Evolutionary conservation across 139 green algal species (phyloP), one percentile per base, ranked within the genome.

Genomic region (Mesotaenium endlicherianum): DNA sequence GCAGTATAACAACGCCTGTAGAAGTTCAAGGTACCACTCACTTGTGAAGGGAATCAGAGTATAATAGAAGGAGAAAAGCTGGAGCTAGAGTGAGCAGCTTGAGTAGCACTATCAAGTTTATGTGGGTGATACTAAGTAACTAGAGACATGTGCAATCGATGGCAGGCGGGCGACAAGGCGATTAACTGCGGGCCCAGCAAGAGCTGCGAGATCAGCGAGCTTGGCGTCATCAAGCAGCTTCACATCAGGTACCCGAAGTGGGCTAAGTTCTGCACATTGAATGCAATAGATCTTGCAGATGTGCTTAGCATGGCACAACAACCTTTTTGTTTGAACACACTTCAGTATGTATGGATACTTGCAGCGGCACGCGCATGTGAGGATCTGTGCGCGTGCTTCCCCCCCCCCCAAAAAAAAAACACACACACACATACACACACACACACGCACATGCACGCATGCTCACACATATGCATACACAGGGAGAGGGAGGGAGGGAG

Each of bases 241-340:
- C 79, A 85, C 40, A 34, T 85, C 16, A 74, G 5, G 75, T 98
- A n/a, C n/a, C n/a, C n/a, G n/a, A n/a, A n/a, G n/a, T n/a, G n/a
- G n/a, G n/a, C n/a, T n/a, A n/a, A n/a, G n/a, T n/a, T n/a, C n/a
- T n/a, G n/a, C n/a, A n/a, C n/a, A n/a, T n/a, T n/a, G n/a, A n/a
- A n/a, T n/a, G n/a, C n/a, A n/a, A n/a, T n/a, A n/a, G 80, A 97
- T 97, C 87, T 94, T 97, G 91, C 92, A 93, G 91, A 89, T 91
- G 59, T 2, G 69, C 1, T 11, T 26, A 45, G 57, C 38, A 78
- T 53, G 8, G 47, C 11, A 26, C 11, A 57, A 8, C 47, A n/a
- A n/a, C n/a, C n/a, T n/a, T n/a, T 74, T 31, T 74, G 38, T 30
- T 43, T 43, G 8, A 74, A 43, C 8, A 6, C 8, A 43, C 11